Evolutionary conservation across 2,329 filamentous ascomycete genomes (phyloP), one percentile per base, ranked within the genome.

Genomic region (Hypoxylon rubiginosum): DNA sequence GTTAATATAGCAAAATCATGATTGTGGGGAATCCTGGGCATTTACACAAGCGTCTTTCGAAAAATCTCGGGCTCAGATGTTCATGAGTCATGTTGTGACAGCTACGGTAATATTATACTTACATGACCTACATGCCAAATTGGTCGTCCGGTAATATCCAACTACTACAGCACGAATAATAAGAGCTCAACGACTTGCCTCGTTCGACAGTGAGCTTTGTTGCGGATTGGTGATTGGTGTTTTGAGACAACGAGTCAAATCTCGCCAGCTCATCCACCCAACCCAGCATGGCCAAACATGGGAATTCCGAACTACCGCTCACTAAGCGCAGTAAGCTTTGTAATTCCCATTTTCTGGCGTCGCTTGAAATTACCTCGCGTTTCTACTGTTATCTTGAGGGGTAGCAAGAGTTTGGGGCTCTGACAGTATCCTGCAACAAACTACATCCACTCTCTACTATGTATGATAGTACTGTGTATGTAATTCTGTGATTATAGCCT

Each of bases 221-320:
- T 39, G 36, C n/a, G n/a, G 4, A 2, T 39, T 7, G n/a, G 9
- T 17, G 36, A 39, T 61, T 39, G 36, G 15, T 64, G 49, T 48
- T 54, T 59, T 53, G 39, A 57, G 30, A 36, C 17, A 50, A 13
- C 64, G 51, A 67, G 60, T 62, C 39, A 39, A 58, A 69, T 67
- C 43, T 49, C 57, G 67, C 64, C 67, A 69, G 62, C 64, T 64
- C 64, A 67, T 36, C 56, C 30, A 67, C 49, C 19, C 11, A 36
- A 41, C 55, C 58, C 45, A 57, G 51, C 57, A 26, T 45, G 39
- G 34, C 49, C 34, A 49, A 55, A 51, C 50, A 30, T 55, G 43
- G 48, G 61, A 32, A 59, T 66, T 51, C 62, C 58, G 51, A 55
- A 57, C 41, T 45, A 45, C 54, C 55, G 50, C 28, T 30, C 26